Evolutionary conservation across 306 rosid genomes (phyloP), one percentile per base, ranked within the genome.

Genomic region (Prosopis cineraria): DNA sequence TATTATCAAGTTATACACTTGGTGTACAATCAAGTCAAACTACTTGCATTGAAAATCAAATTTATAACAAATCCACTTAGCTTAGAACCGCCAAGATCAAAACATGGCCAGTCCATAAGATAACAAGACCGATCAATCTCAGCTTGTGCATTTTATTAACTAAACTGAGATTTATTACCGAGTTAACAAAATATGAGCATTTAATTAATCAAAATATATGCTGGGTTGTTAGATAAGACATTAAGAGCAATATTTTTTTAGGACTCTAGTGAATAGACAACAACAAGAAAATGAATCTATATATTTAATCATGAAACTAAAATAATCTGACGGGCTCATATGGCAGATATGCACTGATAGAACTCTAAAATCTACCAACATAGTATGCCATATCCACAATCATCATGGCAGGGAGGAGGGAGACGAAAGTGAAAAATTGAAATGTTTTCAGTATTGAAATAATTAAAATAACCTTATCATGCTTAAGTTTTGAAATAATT

Each of bases 111-210:
- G 50, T 58, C 34, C 71, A 65, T 14, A 33, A 37, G 30, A 76
- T 40, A 50, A n/a, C n/a, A 30, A 60, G 34, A 50, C 34, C 70
- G 53, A 30, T 36, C n/a, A 58, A 52, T 14, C 30, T 29, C 29
- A 68, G 33, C n/a, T 43, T 70, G 24, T 17, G 63, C 74, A 76
- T 77, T 58, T 52, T 68, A 76, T 59, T 47, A 58, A 67, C 73
- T 41, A 73, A 48, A 67, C 25, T 44, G 65, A 55, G 65, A 70
- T 14, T 36, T 19, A 76, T 29, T 12, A 43, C 48, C 17, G 13
- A 11, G 3, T 10, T 41, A 11, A n/a, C n/a, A n/a, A n/a, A n/a
- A 0, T 41, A 41, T 11, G 45, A 10, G 47, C 36, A 16, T 44
- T 8, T 60, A 24, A 56, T 19, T 65, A 36, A 65, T 37, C 19